Percentiles rank a stretch among this genome's conserved stretches.
Conservation (phyloP, 208 protist species). For the Strigomonas oncopelti region DNA sequence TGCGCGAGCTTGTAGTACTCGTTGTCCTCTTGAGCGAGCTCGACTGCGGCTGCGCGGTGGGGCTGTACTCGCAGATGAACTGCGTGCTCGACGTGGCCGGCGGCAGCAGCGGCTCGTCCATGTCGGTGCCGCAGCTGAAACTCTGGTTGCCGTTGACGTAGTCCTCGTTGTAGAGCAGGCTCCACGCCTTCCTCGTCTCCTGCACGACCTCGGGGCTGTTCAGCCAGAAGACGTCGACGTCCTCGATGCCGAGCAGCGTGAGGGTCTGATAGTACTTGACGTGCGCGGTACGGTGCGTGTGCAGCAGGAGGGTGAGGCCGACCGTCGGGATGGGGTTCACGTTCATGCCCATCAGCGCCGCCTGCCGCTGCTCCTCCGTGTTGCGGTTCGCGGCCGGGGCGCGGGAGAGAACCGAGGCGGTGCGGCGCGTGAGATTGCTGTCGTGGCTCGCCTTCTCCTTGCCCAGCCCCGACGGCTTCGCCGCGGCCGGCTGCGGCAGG, state of each 20-base stretch:
- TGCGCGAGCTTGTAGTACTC: no score
- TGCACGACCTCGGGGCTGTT: slow-evolving; percentile 24
- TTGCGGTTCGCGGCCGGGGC: slow-evolving; percentile 15
- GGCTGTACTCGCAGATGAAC: no score
- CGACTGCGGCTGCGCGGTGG: no score
- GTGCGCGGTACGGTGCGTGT: slow-evolving; percentile 75
- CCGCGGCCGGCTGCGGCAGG: slow-evolving; percentile 32
- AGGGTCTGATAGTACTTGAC: slow-evolving; percentile 80
- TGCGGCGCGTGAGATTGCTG: background rate
- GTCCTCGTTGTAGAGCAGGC: slow-evolving; percentile 60
- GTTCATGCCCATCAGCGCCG: slow-evolving; percentile 25
- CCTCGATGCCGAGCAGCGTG: slow-evolving; percentile 68
- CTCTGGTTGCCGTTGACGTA: slow-evolving; percentile 45
- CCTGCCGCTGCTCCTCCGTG: slow-evolving; percentile 20
- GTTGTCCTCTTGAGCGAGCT: no score
- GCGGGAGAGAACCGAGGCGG: background rate
- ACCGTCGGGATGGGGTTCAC: slow-evolving; percentile 68
- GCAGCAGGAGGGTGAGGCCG: slow-evolving; percentile 67
- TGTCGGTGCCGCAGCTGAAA: background rate
- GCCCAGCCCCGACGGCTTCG: background rate
- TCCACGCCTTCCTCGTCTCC: slow-evolving; percentile 60
- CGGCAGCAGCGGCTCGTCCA: background rate
- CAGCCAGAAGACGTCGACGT: slow-evolving; percentile 65
- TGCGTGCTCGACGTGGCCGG: background rate
- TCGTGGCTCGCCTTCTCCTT: background rate